Evolutionary conservation across 495 filamentous ascomycete species (phyloP).

Genomic region (Penicillium maclennaniae): DNA sequence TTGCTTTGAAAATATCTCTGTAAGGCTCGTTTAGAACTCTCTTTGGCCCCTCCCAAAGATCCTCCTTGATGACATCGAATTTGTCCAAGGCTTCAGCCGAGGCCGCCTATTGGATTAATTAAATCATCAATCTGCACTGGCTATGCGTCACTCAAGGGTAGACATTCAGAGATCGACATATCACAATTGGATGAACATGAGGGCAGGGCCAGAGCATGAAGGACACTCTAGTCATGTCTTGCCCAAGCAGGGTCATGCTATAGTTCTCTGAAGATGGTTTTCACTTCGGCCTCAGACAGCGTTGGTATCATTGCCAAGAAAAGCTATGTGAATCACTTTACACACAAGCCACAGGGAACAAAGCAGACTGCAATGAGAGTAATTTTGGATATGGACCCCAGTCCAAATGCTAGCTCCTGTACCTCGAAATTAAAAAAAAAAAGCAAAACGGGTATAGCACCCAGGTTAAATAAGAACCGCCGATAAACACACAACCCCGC

Average conservation of each 20-base stretch:
- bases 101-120: too few relatives aligned
- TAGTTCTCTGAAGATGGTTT: not conserved
- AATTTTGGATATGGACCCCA: constrained; percentile 13
- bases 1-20: too few relatives aligned
- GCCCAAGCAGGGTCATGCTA: not conserved
- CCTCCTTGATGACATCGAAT: too few relatives aligned
- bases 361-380: not conserved
- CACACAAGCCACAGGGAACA: not conserved
- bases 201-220: too few relatives aligned
- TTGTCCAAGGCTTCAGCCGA: too few relatives aligned
- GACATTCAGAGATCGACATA: too few relatives aligned
- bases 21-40: too few relatives aligned
- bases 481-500: constrained; percentile 19
- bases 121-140: too few relatives aligned
- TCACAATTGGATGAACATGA: too few relatives aligned
- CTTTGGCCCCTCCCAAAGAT: too few relatives aligned
- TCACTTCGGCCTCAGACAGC: not conserved
- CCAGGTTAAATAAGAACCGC: constrained; percentile 13
- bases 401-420: constrained; percentile 17
- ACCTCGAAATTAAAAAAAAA: constrained; percentile 5
- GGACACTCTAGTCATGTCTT: too few relatives aligned
- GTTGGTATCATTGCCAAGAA: not conserved
- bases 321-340: not conserved
- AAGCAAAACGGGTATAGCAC: constrained; percentile 2
- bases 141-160: too few relatives aligned